Evolutionary conservation across 805 yeast genomes (phyloP).

Genomic region (Candida boidinii): DNA sequence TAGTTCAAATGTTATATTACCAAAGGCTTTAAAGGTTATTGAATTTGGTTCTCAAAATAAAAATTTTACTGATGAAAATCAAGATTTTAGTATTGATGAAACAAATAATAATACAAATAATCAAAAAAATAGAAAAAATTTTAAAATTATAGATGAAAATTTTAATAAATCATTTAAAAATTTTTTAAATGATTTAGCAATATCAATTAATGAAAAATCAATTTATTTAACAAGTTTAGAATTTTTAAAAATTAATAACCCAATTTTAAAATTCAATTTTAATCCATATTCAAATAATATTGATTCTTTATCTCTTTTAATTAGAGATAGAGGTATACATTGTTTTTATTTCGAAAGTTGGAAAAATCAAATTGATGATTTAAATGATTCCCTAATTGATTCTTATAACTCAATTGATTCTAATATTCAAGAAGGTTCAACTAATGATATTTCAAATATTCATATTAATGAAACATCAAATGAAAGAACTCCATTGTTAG

Average conservation of each 20-base stretch:
- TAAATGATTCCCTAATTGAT: too few species aligned
- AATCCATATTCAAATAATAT: conserved; percentile 14
- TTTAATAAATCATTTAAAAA: neutral
- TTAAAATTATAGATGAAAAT: neutral
- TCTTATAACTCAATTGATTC: too few species aligned
- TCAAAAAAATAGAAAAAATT: too few species aligned
- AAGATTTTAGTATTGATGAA: too few species aligned
- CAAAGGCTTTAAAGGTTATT: too few species aligned
- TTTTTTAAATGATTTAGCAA: neutral
- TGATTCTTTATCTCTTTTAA: conserved; percentile 17
- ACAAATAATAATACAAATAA: too few species aligned
- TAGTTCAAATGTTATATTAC: too few species aligned
- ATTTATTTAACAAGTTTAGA: conserved; percentile 11
- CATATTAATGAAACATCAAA: neutral
- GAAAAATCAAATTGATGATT: conserved; percentile 19
- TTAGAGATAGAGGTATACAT: conserved; percentile 27
- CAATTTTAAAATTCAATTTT: conserved; percentile 17
- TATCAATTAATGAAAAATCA: neutral
- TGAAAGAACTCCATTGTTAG: neutral
- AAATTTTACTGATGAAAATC: too few species aligned
- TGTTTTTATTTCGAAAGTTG: conserved; percentile 24
- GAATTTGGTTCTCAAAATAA: too few species aligned
- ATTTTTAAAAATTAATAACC: conserved; percentile 16
- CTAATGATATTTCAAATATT: neutral
- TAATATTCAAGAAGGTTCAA: neutral